A percentile compares a stretch with the other conserved stretches of the same genome.
Evolutionary conservation across 495 filamentous ascomycete genomes (phyloP).

Genomic region (Aspergillus incahuasiensis): DNA sequence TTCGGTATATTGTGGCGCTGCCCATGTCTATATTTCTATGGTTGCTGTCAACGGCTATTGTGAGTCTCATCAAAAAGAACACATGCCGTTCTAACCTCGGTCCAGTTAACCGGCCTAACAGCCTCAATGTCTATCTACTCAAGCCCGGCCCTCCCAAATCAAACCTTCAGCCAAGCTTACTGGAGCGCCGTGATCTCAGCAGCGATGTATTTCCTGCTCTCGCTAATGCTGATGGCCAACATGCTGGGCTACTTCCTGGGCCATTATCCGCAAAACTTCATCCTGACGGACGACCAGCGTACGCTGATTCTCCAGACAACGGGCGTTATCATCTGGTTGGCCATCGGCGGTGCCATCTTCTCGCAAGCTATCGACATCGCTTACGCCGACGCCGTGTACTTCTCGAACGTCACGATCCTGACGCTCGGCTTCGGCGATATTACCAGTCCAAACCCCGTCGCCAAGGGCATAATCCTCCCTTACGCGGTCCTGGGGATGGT

Average conservation of each 20-base stretch:
- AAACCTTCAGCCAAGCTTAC: constrained; percentile 69
- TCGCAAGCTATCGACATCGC: constrained; percentile 40
- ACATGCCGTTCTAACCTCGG: not conserved
- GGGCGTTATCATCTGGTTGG: constrained; percentile 58
- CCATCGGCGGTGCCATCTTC: constrained; percentile 56
- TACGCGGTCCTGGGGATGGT: constrained; percentile 83
- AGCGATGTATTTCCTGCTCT: constrained; percentile 58
- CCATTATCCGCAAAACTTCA: constrained; percentile 72
- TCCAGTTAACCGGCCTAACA: constrained; percentile 54
- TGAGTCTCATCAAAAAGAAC: constrained; percentile 34
- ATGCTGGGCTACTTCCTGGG: constrained; percentile 75
- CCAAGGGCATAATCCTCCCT: constrained; percentile 68
- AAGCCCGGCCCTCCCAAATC: constrained; percentile 51
- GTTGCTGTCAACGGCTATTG: constrained; percentile 50
- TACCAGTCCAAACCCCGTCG: constrained; percentile 40
- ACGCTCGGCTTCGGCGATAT: constrained; percentile 66
- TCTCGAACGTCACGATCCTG: constrained; percentile 61
- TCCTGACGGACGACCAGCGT: constrained; percentile 66
- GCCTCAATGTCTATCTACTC: constrained; percentile 56
- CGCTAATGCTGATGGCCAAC: constrained; percentile 64
- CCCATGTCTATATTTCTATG: constrained; percentile 62
- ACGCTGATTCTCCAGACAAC: constrained; percentile 63
- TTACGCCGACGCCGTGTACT: constrained; percentile 58
- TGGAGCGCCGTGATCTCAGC: constrained; percentile 74
- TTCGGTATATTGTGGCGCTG: constrained; percentile 74